Base-by-base conservation (phyloP, 352 stramenopile genomes). In the Phytophthora melonis region DNA sequence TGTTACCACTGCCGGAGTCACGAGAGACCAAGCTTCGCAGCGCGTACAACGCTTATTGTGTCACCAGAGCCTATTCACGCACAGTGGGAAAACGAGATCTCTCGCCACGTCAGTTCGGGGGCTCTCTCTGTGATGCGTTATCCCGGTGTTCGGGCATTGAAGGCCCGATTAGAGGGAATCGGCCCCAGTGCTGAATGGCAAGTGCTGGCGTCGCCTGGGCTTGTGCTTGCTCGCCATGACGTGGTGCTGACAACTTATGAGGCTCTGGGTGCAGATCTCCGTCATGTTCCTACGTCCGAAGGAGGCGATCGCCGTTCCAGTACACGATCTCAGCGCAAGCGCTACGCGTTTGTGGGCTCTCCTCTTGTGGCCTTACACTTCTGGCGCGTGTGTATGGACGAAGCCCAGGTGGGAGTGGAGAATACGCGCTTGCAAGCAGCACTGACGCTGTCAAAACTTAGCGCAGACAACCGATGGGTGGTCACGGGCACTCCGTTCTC, bases 241-340 rank as follows among this genome's bases (percentile, higher is more conserved):
- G 85, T 99, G 18, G 87, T 98, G 16, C 75, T 99, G 16, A 97
- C 93, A 1, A 98, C 92, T 1, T 99, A 98, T 62, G 87, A 97
- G 69, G 82, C 84, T 4, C 80, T 99, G 8, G 84, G 81, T 34
- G 80, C 72, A 8, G 95, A 98, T 77, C 60, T 98, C 19, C 73
- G 88, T 30, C 87, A 98, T 62, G 55, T 94, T 5, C 82, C 81
- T 49, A 89, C 74, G 1, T 70, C 72, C 13, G 60, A 65, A 27
- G 77, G 67, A 18, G 62, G 67, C 34, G 68, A 75, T 54, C 75
- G 95, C 18, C 84, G 93, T 50, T 76, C 75, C 0, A 93, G 86
- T 45, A 90, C 79, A 39, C 84, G 86, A 1, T 85, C 83, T 53
- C 77, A 75, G 32, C 66, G 68, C 63, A 98, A 98, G 53, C 78